Evolutionary conservation across 345 rosid species (phyloP), one percentile per base, ranked within the genome.

Genomic region (Viola odorata): DNA sequence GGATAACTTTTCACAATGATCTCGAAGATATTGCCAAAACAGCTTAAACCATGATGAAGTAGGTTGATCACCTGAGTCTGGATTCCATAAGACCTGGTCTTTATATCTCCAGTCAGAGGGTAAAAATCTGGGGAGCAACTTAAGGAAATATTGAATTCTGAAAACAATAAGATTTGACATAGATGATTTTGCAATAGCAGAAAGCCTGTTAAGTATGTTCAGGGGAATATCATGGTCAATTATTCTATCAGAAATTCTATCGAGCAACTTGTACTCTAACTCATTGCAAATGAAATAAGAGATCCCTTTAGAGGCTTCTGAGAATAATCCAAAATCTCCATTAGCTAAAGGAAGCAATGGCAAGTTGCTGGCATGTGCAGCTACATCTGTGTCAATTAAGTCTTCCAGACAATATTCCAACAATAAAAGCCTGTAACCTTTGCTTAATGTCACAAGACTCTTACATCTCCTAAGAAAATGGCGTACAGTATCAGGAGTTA

Each of bases 341-440:
- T 85, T 88, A 70, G 91, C 95, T 64, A 91, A 68, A 42, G 98
- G 98, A 74, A 91, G 82, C 76, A 91, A 66, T 45, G 85, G 82
- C 78, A 91, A 74, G 71, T 81, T 77, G 55, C 60, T 60, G 15
- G 77, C 81, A 73, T 83, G 80, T 40, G 66, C 61, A 69, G 83
- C 87, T 71, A 84, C 91, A 64, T 82, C 85, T 74, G 71, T 78
- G 74, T 91, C 96, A 69, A 91, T 67, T 73, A 91, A 79, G 79
- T 91, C 98, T 64, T 88, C 98, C 44, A 91, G 85, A 74, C 95
- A 88, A 78, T 91, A 91, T 77, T 91, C 98, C 80, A 91, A 69
- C 61, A 91, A 71, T 69, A 84, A 78, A 74, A 86, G 83, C 84
- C 82, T 91, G 66, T 65, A 69, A 38, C 79, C 68, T 73, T 79